These are phyloP conservation scores for Cyberlindnera maritima DNA, from an alignment of 805 yeast genomes.

Conservation along the genomic window DNA sequence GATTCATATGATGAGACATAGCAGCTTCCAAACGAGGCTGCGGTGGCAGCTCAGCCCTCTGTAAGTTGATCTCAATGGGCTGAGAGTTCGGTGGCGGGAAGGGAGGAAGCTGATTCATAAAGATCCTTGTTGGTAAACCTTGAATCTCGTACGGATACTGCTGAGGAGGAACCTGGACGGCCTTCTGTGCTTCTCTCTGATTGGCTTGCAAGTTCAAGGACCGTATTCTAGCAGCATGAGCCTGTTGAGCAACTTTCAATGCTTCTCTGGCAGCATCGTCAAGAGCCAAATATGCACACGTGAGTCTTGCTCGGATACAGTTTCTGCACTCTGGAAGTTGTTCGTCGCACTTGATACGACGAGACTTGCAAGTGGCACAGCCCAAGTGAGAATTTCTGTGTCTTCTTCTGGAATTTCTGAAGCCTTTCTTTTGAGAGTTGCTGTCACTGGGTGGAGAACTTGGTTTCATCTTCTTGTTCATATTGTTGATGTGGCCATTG, in stretches of 20 bases:
- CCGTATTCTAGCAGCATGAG: slow-evolving; percentile 36
- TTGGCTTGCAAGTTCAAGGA: slow-evolving; percentile 21
- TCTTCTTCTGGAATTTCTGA: slow-evolving; percentile 41
- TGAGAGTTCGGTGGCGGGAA: slow-evolving; percentile 15
- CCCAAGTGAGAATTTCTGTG: slow-evolving; percentile 73
- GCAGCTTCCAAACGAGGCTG: slow-evolving; percentile 5
- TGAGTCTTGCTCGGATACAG: slow-evolving; percentile 45
- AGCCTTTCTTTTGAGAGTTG: slow-evolving; percentile 15
- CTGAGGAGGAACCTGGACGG: slow-evolving; percentile 4
- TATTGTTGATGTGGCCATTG: slow-evolving; percentile 1
- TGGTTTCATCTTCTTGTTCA: slow-evolving; percentile 4
- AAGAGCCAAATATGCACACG: slow-evolving; percentile 47
- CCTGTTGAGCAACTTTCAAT: slow-evolving; percentile 46
- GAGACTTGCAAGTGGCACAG: slow-evolving; percentile 64
- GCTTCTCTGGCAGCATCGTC: slow-evolving; percentile 50
- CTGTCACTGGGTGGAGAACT: slow-evolving; percentile 6
- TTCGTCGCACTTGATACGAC: slow-evolving; percentile 68
- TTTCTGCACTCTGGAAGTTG: slow-evolving; percentile 55
- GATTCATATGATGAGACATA: slow-evolving; percentile 3
- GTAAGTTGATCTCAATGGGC: slow-evolving; percentile 23
- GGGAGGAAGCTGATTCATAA: slow-evolving; percentile 11
- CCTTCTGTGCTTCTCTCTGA: slow-evolving; percentile 19
- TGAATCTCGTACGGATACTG: slow-evolving; percentile 22
- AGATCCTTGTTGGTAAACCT: slow-evolving; percentile 25
- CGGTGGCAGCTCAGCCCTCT: slow-evolving; percentile 7